Conservation (phyloP, 306 rosid genomes). For the Begonia masoniana region DNA sequence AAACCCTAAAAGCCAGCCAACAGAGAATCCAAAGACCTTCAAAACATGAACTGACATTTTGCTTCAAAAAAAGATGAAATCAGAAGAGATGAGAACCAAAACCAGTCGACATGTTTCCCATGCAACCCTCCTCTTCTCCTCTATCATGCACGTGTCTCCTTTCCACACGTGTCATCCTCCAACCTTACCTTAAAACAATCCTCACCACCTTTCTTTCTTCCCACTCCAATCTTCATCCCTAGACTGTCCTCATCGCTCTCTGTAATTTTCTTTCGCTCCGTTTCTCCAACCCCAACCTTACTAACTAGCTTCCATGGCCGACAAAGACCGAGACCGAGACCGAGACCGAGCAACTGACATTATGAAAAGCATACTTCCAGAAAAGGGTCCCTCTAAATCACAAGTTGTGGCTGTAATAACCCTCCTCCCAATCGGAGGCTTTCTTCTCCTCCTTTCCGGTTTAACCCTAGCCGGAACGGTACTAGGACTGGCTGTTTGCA, state of each 20-base stretch:
- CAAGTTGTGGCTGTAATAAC: constrained; percentile 17
- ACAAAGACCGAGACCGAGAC: constrained; percentile 2
- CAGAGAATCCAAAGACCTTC: no score
- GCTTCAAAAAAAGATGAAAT: no score
- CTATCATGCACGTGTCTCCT: constrained; percentile 20
- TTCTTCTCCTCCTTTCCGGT: constrained; percentile 31
- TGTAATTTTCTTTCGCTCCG: neutral
- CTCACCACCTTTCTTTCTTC: no score
- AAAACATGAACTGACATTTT: no score
- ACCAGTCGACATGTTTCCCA: constrained; percentile 21
- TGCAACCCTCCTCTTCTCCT: constrained; percentile 10
- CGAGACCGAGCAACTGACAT: constrained; percentile 1
- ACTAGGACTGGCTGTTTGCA: constrained; percentile 19
- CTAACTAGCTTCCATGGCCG: constrained; percentile 9
- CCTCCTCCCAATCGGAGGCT: constrained; percentile 25
- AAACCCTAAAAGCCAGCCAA: no score
- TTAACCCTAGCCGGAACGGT: constrained; percentile 25
- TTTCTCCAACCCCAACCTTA: neutral
- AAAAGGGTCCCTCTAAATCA: constrained; percentile 8
- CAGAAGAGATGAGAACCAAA: constrained; percentile 10
- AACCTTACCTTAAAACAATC: no score
- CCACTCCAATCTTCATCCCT: neutral
- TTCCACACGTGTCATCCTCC: neutral
- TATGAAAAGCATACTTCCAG: constrained; percentile 4
- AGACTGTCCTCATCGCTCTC: neutral